Evolutionary conservation across 805 yeast genomes (phyloP), one percentile per base, ranked within the genome.

Genomic region (Candida rishiriensis): DNA sequence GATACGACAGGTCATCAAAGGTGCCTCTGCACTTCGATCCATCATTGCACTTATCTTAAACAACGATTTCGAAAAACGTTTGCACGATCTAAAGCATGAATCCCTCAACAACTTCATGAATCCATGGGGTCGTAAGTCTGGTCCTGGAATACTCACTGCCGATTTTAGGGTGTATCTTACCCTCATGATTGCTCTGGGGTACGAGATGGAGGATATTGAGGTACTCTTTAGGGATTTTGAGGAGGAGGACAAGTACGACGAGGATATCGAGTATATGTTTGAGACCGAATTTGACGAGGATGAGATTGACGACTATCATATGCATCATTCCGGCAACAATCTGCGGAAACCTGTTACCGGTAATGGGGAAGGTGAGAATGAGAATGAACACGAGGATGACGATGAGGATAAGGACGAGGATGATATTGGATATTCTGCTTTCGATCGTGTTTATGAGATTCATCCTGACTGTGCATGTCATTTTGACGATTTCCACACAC

Each of bases 51-150:
- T 82, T 44, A 69, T 82, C 9, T 56, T 85, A 42, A 83, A 83
- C 54, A 73, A 71, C 36, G 70, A 75, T 43, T 60, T 69, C 16
- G 64, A 60, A 0, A 53, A 53, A 15, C 59, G 76, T 42, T 54
- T 55, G 15, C 83, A 80, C 53, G 93, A 85, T 57, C 64, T 81
- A 21, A 64, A 71, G 42, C 81, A 78, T 52, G 80, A 79, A 52
- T 71, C 86, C 10, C 66, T 84, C 18, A 60, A 75, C 32, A 72
- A 79, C 42, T 84, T 81, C 55, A 71, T 79, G 70, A 79, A 82
- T 16, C 89, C 90, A 2, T 74, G 79, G 63, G 85, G 83, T 1
- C 67, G 90, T 48, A 73, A 77, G 43, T 60, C 72, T 16, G 78
- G 81, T 16, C 73, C 73, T 41, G 90, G 91, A 3, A 72, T 84